phyloP scores from a whole-genome alignment of 1,284 basidiomycete species.

The Cystobasidium slooffiae region DNA sequence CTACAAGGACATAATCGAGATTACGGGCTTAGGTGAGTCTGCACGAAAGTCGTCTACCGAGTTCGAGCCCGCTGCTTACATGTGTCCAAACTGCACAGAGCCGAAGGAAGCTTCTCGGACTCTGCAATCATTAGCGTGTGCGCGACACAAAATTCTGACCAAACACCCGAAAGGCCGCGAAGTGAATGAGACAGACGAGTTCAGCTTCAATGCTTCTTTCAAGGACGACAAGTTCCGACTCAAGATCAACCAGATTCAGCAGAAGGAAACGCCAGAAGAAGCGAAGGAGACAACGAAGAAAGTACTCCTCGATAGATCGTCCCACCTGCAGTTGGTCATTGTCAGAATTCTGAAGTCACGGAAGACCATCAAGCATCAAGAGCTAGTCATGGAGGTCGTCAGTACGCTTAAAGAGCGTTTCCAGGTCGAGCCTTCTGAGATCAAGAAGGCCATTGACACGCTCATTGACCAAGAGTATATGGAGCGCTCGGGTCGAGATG shows the following conservation, averaged over 20 bases:
- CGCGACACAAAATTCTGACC: constrained; percentile 82
- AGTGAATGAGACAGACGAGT: constrained; percentile 75
- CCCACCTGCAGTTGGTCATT: constrained; percentile 88
- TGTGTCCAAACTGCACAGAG: constrained; percentile 60
- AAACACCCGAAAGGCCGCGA: constrained; percentile 81
- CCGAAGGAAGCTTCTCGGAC: constrained; percentile 76
- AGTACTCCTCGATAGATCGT: constrained; percentile 83
- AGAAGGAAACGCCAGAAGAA: constrained; percentile 90
- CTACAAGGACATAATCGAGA: constrained; percentile 71
- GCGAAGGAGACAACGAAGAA: constrained; percentile 77
- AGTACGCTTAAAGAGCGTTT: constrained; percentile 76
- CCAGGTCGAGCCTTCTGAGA: constrained; percentile 65
- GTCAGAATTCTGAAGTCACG: constrained; percentile 92
- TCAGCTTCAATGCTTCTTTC: constrained; percentile 82
- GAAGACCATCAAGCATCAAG: constrained; percentile 78
- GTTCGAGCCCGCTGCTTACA: background rate
- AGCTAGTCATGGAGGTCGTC: constrained; percentile 66
- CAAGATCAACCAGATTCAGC: constrained; percentile 95
- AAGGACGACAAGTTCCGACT: constrained; percentile 78
- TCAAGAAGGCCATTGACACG: constrained; percentile 80
- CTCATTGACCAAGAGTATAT: constrained; percentile 87
- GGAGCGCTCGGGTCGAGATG: constrained; percentile 61
- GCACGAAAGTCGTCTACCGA: too few relatives aligned
- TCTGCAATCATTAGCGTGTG: constrained; percentile 88
- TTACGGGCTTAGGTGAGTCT: constrained; percentile 74